Percentiles rank a stretch among this genome's conserved stretches.
Evolutionary conservation across 768 basidiomycete species (phyloP).

Genomic region (Macrolepiota dolichaula): DNA sequence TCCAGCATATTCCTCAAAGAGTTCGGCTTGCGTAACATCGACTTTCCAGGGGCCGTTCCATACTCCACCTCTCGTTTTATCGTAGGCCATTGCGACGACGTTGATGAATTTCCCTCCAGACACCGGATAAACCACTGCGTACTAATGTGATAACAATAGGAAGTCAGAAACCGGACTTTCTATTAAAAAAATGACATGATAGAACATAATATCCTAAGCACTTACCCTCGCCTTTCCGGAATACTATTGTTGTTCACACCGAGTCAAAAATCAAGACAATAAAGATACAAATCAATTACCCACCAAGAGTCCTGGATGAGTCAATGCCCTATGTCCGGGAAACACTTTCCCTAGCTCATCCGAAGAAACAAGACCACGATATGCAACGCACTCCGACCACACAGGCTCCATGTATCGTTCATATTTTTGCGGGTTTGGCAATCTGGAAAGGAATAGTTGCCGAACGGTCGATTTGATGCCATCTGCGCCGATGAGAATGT

Average conservation of each 20-base stretch:
- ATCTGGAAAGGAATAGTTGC: slow-evolving; percentile 6
- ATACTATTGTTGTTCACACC: slow-evolving; percentile 11
- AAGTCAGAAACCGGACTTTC: not conserved
- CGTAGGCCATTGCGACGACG: slow-evolving; percentile 34
- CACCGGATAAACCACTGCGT: slow-evolving; percentile 45
- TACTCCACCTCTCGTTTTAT: slow-evolving; percentile 10
- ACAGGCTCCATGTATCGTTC: slow-evolving; percentile 24
- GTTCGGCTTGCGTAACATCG: slow-evolving; percentile 12
- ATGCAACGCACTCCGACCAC: slow-evolving; percentile 33
- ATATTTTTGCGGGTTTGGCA: slow-evolving; percentile 4
- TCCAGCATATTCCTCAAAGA: slow-evolving; percentile 10
- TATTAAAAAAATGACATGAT: not conserved
- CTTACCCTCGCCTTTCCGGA: slow-evolving; percentile 19
- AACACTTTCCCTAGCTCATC: slow-evolving; percentile 18
- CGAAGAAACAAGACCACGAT: slow-evolving; percentile 29
- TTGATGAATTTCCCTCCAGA: slow-evolving; percentile 45
- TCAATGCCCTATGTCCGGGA: slow-evolving; percentile 22
- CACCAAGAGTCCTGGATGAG: slow-evolving; percentile 15
- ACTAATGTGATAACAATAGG: slow-evolving; percentile 23
- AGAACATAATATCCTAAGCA: not conserved
- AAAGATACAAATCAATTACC: not conserved
- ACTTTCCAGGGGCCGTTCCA: slow-evolving; percentile 17
- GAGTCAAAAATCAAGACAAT: not conserved
- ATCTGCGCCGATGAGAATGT: slow-evolving; percentile 32
- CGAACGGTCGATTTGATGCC: slow-evolving; percentile 20